Base-by-base conservation (phyloP, 2,329 filamentous ascomycete species). In the Microsporum ferrugineum region DNA sequence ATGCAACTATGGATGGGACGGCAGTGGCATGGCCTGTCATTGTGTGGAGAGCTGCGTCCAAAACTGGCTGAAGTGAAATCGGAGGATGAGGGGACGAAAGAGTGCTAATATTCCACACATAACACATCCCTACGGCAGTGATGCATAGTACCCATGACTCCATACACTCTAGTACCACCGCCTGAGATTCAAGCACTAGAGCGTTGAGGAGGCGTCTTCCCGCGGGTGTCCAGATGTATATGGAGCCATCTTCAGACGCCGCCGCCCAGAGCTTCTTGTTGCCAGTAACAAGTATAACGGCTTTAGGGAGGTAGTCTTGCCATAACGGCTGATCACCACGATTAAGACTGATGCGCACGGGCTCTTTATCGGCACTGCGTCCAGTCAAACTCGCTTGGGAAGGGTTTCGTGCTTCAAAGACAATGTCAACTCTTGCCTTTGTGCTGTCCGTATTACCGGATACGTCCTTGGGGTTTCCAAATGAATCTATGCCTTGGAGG, bases 141-240 rank as follows among this genome's bases (percentile, higher is more conserved):
- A 99, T 88, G 70, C 88, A 92, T 58, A 99, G 80, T 3, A 99
- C 77, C 88, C 89, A 97, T 76, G 88, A 88, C 8, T 88, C 89
- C 61, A 91, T 84, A 68, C 88, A 92, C 71, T 97, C 94, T 31
- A 99, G 80, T 61, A 99, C 94, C 36, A 97, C 91, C 0, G 94
- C 89, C 68, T 97, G 91, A 1, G 92, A 86, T 75, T 99, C 94
- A 14, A 97, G 77, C 4, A 96, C 82, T 65, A 96, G 81, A 3
- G 91, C 86, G 68, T 89, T 96, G 60, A 95, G 79, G 27, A 96
- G 79, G 59, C 95, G 84, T 64, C 95, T 84, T 10, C 94, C 94
- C 12, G 91, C 90, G 1, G 92, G 90, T 1, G 91, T 92, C 91
- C 94, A 99, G 6, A 89, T 83, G 70, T 96, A 89, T 5, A 99